A percentile compares a stretch with the other conserved stretches of the same genome.
phyloP scores from a whole-genome alignment of 2,329 filamentous ascomycete species.

The Botryotinia calthae region DNA sequence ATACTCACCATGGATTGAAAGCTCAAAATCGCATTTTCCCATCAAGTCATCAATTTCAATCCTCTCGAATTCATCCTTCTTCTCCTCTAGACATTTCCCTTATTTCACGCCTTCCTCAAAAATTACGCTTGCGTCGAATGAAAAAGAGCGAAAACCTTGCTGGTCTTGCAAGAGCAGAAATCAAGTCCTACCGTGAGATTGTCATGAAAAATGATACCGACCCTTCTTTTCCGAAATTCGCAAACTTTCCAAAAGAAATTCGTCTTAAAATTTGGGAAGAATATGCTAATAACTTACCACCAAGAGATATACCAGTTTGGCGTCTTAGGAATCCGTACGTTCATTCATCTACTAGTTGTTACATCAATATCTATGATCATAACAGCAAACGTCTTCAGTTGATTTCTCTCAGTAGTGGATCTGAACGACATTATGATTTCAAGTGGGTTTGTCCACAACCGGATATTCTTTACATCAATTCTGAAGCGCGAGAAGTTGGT shows the following conservation, averaged over 20 bases:
- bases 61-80: background rate
- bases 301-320: slow-evolving; percentile 3
- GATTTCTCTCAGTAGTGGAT: background rate
- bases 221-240: background rate
- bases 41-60: background rate
- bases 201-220: background rate
- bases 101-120: background rate
- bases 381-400: background rate
- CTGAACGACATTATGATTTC: background rate
- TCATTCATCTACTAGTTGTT: background rate
- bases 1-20: no score
- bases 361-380: background rate
- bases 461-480: background rate
- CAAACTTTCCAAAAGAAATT: background rate
- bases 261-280: slow-evolving; percentile 4
- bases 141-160: background rate
- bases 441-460: background rate
- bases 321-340: background rate
- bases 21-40: background rate
- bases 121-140: background rate
- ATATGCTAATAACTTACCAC: background rate
- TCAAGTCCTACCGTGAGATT: background rate
- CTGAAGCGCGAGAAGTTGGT: background rate
- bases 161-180: background rate
- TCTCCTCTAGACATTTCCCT: background rate